Evolutionary conservation across 345 rosid species (phyloP).

Genomic region (Zanthoxylum bungeanum): DNA sequence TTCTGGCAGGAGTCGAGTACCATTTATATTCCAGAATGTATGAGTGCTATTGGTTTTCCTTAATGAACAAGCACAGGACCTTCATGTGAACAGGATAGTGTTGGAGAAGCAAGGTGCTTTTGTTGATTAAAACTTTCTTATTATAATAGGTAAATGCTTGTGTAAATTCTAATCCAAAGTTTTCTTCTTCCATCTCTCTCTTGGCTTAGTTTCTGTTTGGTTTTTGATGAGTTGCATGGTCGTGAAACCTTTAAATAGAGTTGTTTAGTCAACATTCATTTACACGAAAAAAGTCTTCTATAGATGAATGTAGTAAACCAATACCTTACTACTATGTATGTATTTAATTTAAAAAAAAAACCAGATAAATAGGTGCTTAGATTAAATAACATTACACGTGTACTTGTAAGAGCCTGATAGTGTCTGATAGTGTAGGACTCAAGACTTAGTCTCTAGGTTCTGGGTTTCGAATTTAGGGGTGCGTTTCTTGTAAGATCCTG

Average conservation of each 20-base stretch:
- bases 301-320: too few species aligned
- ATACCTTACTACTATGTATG: too few species aligned
- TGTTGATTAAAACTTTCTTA: conserved; percentile 40
- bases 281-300: too few species aligned
- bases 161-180: conserved; percentile 31
- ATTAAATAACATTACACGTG: too few species aligned
- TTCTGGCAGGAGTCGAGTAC: conserved; percentile 33
- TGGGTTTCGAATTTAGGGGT: too few species aligned
- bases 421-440: too few species aligned
- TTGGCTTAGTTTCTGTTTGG: background rate
- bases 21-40: conserved; percentile 37
- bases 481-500: too few species aligned
- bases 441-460: too few species aligned
- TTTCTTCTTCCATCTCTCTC: conserved; percentile 21
- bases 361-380: too few species aligned
- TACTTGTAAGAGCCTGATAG: too few species aligned
- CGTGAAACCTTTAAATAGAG: background rate
- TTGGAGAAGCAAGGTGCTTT: conserved; percentile 31
- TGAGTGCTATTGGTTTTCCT: conserved; percentile 33
- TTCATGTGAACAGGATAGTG: conserved; percentile 43
- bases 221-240: background rate
- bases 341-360: too few species aligned
- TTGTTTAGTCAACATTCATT: too few species aligned
- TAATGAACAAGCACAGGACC: conserved; percentile 45
- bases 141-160: conserved; percentile 33